phyloP scores from a whole-genome alignment of 371 early-diverging fungal genomes.

The Mortierella sp. region DNA sequence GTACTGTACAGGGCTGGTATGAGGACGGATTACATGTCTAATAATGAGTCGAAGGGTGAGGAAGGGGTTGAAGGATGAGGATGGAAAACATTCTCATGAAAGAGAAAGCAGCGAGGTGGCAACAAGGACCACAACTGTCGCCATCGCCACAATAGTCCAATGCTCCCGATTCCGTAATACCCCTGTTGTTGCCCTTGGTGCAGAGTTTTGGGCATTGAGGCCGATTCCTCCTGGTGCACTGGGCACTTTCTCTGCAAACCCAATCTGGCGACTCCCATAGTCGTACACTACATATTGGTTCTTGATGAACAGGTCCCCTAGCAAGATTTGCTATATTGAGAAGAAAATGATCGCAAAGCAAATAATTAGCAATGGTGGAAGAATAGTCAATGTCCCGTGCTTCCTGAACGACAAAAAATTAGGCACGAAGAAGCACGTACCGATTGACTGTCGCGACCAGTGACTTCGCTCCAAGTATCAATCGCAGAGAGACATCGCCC shows the following conservation, averaged over 20 bases:
- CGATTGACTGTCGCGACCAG: conserved; percentile 39
- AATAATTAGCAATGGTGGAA: background rate
- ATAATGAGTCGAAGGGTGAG: background rate
- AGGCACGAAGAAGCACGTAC: conserved; percentile 13
- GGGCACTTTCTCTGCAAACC: conserved; percentile 46
- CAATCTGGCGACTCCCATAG: conserved; percentile 32
- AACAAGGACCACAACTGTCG: background rate
- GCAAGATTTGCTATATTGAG: conserved; percentile 35
- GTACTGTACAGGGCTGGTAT: background rate
- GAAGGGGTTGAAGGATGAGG: background rate
- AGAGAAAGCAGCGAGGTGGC: background rate
- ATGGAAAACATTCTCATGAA: background rate
- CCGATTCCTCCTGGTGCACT: conserved; percentile 35
- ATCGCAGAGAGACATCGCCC: conserved; percentile 42
- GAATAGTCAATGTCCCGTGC: too few species aligned
- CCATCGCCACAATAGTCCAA: background rate
- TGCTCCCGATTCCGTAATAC: background rate
- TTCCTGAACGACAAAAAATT: background rate
- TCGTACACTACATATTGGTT: conserved; percentile 54
- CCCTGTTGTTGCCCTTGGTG: conserved; percentile 9
- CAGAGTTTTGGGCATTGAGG: conserved; percentile 31
- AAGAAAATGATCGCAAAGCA: background rate
- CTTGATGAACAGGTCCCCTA: conserved; percentile 55
- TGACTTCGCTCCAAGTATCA: conserved; percentile 49
- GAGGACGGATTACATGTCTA: background rate